Evolutionary conservation across 2,329 filamentous ascomycete species (phyloP), one percentile per base, ranked within the genome.

Genomic region (Pyrenochaeta sp.): DNA sequence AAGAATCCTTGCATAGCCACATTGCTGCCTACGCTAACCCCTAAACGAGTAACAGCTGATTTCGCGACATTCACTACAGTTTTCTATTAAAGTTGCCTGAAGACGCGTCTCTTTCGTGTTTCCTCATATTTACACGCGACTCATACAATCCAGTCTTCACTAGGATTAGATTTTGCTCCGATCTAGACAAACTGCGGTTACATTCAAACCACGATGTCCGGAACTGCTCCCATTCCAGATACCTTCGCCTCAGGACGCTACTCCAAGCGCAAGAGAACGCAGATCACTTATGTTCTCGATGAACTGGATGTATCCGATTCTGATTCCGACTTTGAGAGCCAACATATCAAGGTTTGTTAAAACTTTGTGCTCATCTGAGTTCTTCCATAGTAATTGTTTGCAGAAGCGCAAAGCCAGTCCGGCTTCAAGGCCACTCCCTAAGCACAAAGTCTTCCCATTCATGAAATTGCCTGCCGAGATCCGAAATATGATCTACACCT

Each of bases 231-330:
- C 21, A 21, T 46, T 27, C 47, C 55, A 31, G 52, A 45, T 9
- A 56, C 58, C 20, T 61, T 60, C 41, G 58, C 61, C 1, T 61
- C 60, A 14, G 62, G 61, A 31, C 64, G 67, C 23, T 69, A 69
- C 53, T 69, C 70, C 1, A 75, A 75, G 51, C 70, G 72, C 50
- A 75, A 75, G 64, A 61, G 70, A 35, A 64, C 61, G 6, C 67
- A 70, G 43, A 52, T 75, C 49, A 67, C 62, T 18, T 74, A 75
- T 48, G 60, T 58, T 27, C 63, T 68, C 46, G 56, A 64, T n/a
- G 60, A 65, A 11, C 35, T 66, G 3, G 67, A 67, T 5, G 54
- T 62, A 7, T 64, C 65, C 4, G 63, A 68, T 4, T 41, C 21
- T 1, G 63, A 67, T 6, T 58, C 63, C 3, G 58, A 61, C 10